Conservation (phyloP, 2,329 filamentous ascomycete genomes). For the Neodidymelliopsis sp. region DNA sequence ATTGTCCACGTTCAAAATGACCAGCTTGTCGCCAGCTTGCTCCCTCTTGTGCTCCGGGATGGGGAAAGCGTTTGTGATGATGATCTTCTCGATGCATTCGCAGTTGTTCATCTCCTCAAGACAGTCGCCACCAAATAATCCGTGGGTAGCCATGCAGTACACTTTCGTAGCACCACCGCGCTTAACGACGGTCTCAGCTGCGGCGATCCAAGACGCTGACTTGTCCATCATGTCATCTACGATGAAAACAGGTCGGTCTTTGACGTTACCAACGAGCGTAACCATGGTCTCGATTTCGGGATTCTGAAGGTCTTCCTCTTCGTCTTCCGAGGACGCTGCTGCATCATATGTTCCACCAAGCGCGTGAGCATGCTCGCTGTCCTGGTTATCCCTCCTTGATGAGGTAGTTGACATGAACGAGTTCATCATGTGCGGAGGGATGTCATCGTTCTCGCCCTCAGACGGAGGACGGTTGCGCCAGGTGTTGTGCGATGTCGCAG, state of each 20-base stretch:
- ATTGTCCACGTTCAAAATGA: conserved; percentile 87
- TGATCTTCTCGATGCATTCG: conserved; percentile 90
- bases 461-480: conserved; percentile 54
- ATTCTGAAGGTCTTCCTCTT: conserved; percentile 86
- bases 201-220: conserved; percentile 94
- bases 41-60: conserved; percentile 77
- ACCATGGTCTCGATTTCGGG: conserved; percentile 90
- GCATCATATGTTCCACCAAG: conserved; percentile 87
- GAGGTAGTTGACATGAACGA: conserved; percentile 82
- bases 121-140: conserved; percentile 88
- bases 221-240: conserved; percentile 99
- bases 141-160: conserved; percentile 97
- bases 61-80: conserved; percentile 97
- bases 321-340: conserved; percentile 84
- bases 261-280: conserved; percentile 95
- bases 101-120: conserved; percentile 90
- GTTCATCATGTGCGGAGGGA: conserved; percentile 88
- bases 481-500: conserved; percentile 65
- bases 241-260: conserved; percentile 86
- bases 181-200: conserved; percentile 95
- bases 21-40: conserved; percentile 76
- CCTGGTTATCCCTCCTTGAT: conserved; percentile 55
- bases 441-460: conserved; percentile 54
- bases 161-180: conserved; percentile 89
- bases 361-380: conserved; percentile 67